phyloP scores from a whole-genome alignment of 1,284 basidiomycete species.

The Anthracocystis walkeri region DNA sequence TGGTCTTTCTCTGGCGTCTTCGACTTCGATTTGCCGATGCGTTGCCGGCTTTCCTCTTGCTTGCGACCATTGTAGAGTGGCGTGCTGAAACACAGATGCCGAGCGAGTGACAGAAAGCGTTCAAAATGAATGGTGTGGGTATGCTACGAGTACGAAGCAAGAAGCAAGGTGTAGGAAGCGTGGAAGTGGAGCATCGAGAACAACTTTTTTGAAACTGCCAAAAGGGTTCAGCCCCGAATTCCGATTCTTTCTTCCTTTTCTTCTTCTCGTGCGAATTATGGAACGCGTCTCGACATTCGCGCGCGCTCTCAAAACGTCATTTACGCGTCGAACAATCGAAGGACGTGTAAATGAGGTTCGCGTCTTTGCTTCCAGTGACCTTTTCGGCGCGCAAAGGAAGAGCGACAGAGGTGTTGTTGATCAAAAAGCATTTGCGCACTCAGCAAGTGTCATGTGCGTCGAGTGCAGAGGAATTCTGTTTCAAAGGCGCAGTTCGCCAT shows the following conservation, averaged over 20 bases:
- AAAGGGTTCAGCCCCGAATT: conserved; percentile 17
- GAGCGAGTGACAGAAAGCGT: no score
- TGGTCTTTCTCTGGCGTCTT: conserved; percentile 41
- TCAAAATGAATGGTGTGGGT: no score
- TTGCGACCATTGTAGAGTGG: conserved; percentile 16
- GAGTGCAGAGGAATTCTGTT: no score
- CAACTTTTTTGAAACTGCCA: conserved; percentile 6
- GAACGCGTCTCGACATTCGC: conserved; percentile 14
- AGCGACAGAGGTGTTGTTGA: not conserved
- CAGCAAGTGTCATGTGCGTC: no score
- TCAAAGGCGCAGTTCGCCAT: no score
- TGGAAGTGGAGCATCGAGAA: conserved; percentile 2
- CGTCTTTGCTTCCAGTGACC: conserved; percentile 4
- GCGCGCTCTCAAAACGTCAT: conserved; percentile 4
- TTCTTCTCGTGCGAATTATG: conserved; percentile 7
- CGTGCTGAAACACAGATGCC: no score
- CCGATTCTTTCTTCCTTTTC: not conserved
- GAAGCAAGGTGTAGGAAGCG: not conserved
- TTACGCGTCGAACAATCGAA: conserved; percentile 32
- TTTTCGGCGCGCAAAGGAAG: conserved; percentile 1
- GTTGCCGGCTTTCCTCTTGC: conserved; percentile 16
- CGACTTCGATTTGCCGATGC: conserved; percentile 20
- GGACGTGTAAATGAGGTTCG: conserved; percentile 49
- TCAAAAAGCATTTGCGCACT: not conserved
- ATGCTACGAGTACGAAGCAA: not conserved